Conservation (phyloP, 2,329 filamentous ascomycete species). For the Trichoderma aggressivum region DNA sequence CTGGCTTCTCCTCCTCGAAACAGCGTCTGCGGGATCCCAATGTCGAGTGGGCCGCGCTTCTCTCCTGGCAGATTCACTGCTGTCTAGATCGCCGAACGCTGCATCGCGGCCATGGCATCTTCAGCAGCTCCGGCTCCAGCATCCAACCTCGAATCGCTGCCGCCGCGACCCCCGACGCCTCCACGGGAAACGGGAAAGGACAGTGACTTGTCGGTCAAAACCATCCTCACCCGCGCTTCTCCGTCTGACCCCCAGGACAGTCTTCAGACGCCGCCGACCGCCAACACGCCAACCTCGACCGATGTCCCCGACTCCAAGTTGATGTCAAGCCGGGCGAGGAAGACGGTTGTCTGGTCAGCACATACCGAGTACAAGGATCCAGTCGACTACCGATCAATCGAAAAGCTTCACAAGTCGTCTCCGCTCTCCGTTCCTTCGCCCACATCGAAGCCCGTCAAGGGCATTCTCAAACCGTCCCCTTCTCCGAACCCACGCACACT, state of each 20-base stretch:
- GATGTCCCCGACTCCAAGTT: conserved; percentile 41
- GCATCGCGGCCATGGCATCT: conserved; percentile 43
- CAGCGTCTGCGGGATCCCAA: not conserved
- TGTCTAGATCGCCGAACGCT: conserved; percentile 40
- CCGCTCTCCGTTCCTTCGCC: conserved; percentile 41
- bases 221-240: conserved; percentile 35
- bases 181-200: conserved; percentile 53
- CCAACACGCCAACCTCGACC: conserved; percentile 43
- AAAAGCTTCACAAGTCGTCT: conserved; percentile 37
- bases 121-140: conserved; percentile 35
- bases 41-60: conserved; percentile 19
- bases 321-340: conserved; percentile 45
- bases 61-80: conserved; percentile 29
- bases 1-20: not conserved
- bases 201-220: conserved; percentile 34
- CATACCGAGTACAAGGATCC: conserved; percentile 56
- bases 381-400: conserved; percentile 42
- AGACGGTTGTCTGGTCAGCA: conserved; percentile 57
- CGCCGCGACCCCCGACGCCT: conserved; percentile 63
- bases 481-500: conserved; percentile 45
- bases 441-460: conserved; percentile 50
- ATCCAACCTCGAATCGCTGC: conserved; percentile 48
- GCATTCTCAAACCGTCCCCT: conserved; percentile 74
- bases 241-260: conserved; percentile 36
- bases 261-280: conserved; percentile 51